Conservation (phyloP, 2,329 filamentous ascomycete genomes). For the Elsinoe ampelina region DNA sequence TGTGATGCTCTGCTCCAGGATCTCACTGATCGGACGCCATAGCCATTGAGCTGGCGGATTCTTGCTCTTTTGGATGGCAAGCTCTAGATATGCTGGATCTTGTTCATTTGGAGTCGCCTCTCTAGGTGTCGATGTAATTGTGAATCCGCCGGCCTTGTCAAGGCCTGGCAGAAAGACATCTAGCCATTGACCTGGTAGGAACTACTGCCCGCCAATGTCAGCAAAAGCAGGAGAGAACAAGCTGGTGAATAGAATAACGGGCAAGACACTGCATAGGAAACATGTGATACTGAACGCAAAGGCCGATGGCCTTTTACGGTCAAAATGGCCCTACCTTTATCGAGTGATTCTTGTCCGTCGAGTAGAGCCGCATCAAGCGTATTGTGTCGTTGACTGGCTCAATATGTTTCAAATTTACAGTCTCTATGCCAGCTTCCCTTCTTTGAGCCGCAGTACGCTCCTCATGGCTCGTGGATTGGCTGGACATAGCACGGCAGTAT, state of each 20-base stretch:
- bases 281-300: background rate
- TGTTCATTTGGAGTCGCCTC: conserved; percentile 25
- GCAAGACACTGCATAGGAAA: background rate
- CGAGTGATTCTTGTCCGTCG: conserved; percentile 37
- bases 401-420: conserved; percentile 52
- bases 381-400: conserved; percentile 57
- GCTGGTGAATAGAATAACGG: background rate
- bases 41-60: conserved; percentile 72
- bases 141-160: conserved; percentile 71
- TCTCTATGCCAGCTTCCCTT: conserved; percentile 55
- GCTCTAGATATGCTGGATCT: conserved; percentile 53
- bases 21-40: conserved; percentile 49
- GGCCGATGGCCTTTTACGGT: background rate
- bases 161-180: conserved; percentile 67
- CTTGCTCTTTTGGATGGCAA: conserved; percentile 63
- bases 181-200: conserved; percentile 79
- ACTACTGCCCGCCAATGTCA: conserved; percentile 40
- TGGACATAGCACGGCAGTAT: conserved; percentile 23
- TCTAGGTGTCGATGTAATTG: conserved; percentile 67
- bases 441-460: conserved; percentile 67
- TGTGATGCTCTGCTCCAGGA: conserved; percentile 50
- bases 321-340: conserved; percentile 22
- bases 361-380: conserved; percentile 56
- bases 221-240: conserved; percentile 25
- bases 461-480: conserved; percentile 42